Evolutionary conservation across 2,329 filamentous ascomycete species (phyloP).

Genomic region (Calonectria honghensis): DNA sequence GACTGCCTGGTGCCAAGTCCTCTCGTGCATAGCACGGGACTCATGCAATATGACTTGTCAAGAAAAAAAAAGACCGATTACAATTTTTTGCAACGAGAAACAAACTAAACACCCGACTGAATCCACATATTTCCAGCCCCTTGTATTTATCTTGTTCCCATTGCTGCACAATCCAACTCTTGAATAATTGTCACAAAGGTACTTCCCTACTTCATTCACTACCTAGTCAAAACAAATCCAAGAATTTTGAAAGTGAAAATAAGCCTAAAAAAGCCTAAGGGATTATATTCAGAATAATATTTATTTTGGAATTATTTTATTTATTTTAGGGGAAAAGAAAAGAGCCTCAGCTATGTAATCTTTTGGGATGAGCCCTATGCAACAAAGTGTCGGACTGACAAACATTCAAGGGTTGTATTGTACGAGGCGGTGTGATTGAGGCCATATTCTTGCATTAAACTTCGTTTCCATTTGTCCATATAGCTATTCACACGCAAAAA

Average conservation of each 20-base stretch:
- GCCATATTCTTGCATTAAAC: not conserved
- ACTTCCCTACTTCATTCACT: too few species aligned
- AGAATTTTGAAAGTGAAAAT: too few species aligned
- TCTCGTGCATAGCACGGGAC: not conserved
- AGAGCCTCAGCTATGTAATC: too few species aligned
- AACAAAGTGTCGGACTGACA: too few species aligned
- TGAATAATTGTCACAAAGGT: too few species aligned
- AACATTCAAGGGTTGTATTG: too few species aligned
- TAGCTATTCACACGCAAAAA: not conserved
- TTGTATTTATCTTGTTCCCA: not conserved
- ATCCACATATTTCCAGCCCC: not conserved
- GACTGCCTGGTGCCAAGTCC: not conserved
- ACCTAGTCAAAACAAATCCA: too few species aligned
- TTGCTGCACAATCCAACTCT: not conserved
- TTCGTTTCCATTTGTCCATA: not conserved
- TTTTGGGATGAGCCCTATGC: too few species aligned
- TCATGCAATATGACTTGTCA: not conserved
- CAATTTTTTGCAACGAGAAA: not conserved
- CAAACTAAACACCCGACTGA: not conserved
- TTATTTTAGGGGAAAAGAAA: too few species aligned
- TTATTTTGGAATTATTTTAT: too few species aligned
- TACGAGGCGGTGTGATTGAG: not conserved
- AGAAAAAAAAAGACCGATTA: constrained; percentile 18
- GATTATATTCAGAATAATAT: too few species aligned
- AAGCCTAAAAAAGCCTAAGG: too few species aligned